Evolutionary conservation across 306 rosid genomes (phyloP), one percentile per base, ranked within the genome.

Genomic region (Citrullus amarus): DNA sequence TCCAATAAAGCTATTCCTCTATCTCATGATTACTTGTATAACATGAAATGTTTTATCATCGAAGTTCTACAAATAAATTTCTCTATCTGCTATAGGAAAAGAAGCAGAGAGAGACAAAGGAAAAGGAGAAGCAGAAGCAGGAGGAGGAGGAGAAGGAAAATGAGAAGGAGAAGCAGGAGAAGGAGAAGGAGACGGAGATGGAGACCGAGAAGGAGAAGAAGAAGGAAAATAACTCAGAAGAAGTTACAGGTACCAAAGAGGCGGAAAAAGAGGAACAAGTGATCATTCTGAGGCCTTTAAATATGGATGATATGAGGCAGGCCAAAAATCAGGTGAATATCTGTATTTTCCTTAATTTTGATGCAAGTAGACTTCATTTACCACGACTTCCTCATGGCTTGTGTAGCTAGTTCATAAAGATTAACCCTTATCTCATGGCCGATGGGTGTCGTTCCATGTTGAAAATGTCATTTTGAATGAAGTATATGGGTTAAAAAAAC

Each of bases 291-390:
- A 89, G 98, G 84, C 43, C 91, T 68, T 85, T 95, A 83, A 89
- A 75, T 82, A 92, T 88, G 97, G 97, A 95, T 82, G 98, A 95
- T 81, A 87, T 92, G 97, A 91, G 68, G 82, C 97, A 88, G 84
- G 97, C 98, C n/a, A 92, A 92, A 88, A 86, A 82, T 82, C 96
- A 92, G 92, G 98, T 94, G 76, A 55, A 72, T 43, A 58, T 71
- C 58, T 39, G 13, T 11, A 8, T 17, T 74, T 53, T 17, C 48
- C 30, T 53, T 51, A 28, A 79, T 69, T 8, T 69, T 17, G 20
- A 79, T 15, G 32, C 34, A 13, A 36, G 7, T 53, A 44, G 14
- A 32, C 80, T 50, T 36, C 53, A 25, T 25, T 41, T 39, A 5
- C 20, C 2, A 7, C 18, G 14, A 53, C 48, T 73, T 68, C 75